Base-by-base conservation (phyloP, 2,329 filamentous ascomycete species). In the Botrytis tulipae region DNA sequence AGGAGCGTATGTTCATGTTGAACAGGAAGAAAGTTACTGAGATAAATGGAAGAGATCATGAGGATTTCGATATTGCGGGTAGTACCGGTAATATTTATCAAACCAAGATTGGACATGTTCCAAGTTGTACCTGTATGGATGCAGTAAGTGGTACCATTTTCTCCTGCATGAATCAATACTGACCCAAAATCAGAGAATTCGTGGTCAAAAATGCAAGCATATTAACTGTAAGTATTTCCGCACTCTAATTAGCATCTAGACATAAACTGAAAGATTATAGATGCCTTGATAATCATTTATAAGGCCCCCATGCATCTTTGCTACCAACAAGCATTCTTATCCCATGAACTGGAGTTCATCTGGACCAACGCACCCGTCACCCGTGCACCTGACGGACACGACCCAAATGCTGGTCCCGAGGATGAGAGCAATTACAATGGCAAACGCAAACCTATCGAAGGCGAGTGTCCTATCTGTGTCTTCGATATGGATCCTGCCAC, bases 401-500 rank as follows among this genome's bases (percentile, higher is more conserved):
- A 66, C 3, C 62, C 60, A 1, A 48, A 76, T 12, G 44, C 74
- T 9, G 37, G 69, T 25, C 32, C 29, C 4, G 70, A 72, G n/a
- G 73, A 74, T 37, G 76, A 75, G 20, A 51, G 51, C 25, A 48
- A 61, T 20, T 74, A 74, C 66, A 73, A 75, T 18, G 74, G 74
- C 20, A 76, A 73, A 8, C 76, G 76, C 22, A 77, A 77, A 48
- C 75, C 76, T 1, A 73, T 77, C 54, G 75, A 77, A 0, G 72
- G 74, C n/a, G 76, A 77, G 32, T 77, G 75, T 60, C 71, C 76
- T 7, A 77, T 77, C 46, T 77, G 76, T 60, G 76, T 77, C 48
- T 77, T 74, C 7, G 67, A 73, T 1, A 77, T 77, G 76, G 74
- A 75, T 46, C 44, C 84, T 1, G 79, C 79, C 3, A 83, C 79